Percentiles rank a stretch among this genome's conserved stretches.
Conservation (phyloP, 2,329 filamentous ascomycete species). For the Diaporthe sp. region DNA sequence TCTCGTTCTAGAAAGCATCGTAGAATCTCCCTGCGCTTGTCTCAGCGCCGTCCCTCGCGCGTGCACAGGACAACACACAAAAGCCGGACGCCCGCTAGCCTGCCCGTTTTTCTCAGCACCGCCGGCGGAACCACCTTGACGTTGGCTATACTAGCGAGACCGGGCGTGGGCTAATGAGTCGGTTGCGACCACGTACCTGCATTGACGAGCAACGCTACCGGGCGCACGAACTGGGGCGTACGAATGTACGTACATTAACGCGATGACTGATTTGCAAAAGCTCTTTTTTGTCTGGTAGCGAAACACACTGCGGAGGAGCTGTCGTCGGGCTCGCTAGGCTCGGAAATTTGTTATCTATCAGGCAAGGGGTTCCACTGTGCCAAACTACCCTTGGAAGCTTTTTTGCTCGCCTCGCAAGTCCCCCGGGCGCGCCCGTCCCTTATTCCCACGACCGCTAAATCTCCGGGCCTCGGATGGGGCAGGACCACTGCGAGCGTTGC, state of each 20-base stretch:
- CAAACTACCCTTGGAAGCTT: conserved; percentile 3
- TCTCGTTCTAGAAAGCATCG: conserved; percentile 31
- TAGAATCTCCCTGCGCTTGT: conserved; percentile 9
- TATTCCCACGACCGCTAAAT: not conserved
- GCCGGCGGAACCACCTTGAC: conserved; percentile 12
- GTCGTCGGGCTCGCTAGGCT: conserved; percentile 4
- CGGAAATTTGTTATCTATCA: conserved; percentile 16
- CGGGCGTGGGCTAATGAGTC: not conserved
- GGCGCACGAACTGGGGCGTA: not conserved
- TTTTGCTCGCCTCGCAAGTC: not conserved
- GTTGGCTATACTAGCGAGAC: conserved; percentile 22
- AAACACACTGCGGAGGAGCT: not conserved
- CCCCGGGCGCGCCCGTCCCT: not conserved
- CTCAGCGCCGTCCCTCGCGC: not conserved
- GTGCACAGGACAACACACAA: conserved; percentile 29
- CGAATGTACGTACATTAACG: not conserved
- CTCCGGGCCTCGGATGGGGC: conserved; percentile 13
- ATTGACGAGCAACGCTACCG: conserved; percentile 25
- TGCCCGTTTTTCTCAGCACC: conserved; percentile 27
- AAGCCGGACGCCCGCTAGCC: conserved; percentile 4
- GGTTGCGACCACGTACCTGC: conserved; percentile 25
- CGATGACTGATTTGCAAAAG: not conserved
- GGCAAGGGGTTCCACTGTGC: conserved; percentile 8
- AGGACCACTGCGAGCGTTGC: not conserved
- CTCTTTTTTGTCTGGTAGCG: conserved; percentile 6